Evolutionary conservation across 2,329 filamentous ascomycete genomes (phyloP).

Genomic region (Acrocalymma vagum): DNA sequence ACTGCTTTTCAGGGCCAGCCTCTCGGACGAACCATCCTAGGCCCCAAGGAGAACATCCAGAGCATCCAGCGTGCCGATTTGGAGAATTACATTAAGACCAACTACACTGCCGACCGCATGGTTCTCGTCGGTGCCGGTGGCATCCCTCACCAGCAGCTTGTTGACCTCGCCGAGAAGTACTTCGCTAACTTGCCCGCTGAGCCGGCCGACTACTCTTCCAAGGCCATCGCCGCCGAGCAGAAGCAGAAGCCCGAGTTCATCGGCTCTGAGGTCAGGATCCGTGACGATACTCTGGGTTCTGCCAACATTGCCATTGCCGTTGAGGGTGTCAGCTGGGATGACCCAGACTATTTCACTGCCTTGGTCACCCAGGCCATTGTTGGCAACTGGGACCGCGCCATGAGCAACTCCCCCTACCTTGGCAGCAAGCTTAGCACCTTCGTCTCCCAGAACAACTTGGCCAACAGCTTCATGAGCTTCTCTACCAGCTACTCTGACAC

Average conservation of each 20-base stretch:
- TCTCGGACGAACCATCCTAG: conserved; percentile 95
- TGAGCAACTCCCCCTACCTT: conserved; percentile 96
- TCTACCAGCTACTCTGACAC: conserved; percentile 99
- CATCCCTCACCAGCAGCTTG: conserved; percentile 90
- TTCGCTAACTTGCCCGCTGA: conserved; percentile 82
- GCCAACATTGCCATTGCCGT: conserved; percentile 98
- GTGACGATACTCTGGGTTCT: conserved; percentile 94
- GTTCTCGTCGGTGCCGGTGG: conserved; percentile 96
- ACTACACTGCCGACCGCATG: conserved; percentile 99
- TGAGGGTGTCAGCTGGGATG: conserved; percentile 99
- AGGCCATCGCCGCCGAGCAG: conserved; percentile 73
- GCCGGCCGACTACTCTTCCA: conserved; percentile 77
- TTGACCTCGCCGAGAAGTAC: conserved; percentile 96
- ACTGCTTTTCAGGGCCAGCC: conserved; percentile 97
- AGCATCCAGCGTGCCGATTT: conserved; percentile 93
- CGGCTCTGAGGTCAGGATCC: conserved; percentile 92
- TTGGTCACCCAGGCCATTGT: conserved; percentile 98
- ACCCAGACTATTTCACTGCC: conserved; percentile 98
- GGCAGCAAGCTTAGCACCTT: conserved; percentile 98
- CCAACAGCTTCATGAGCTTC: conserved; percentile 99
- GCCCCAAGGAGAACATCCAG: conserved; percentile 97
- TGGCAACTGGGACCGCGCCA: conserved; percentile 99
- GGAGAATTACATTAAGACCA: conserved; percentile 96
- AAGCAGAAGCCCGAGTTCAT: conserved; percentile 95
- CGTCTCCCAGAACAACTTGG: conserved; percentile 92